Conservation (phyloP, 441 rosid genomes). For the Francoa sonchifolia region DNA sequence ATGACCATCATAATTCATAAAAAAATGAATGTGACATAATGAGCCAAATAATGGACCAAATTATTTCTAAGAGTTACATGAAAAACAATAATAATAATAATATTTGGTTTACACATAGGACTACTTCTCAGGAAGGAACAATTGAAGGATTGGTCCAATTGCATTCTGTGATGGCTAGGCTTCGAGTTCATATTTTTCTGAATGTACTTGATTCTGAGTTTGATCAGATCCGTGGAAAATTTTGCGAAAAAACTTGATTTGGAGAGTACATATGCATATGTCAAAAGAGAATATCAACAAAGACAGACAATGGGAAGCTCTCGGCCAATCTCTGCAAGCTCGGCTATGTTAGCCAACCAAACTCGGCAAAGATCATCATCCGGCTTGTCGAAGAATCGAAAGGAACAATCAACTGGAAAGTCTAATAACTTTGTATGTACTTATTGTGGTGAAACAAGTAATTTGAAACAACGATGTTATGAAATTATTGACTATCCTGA, state of each 20-base stretch:
- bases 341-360: neutral
- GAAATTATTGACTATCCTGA: constrained; percentile 7
- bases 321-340: neutral
- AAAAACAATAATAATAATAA: no score
- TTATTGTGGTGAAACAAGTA: constrained; percentile 4
- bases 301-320: neutral
- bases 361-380: neutral
- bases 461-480: neutral
- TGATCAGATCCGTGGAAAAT: neutral
- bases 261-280: neutral
- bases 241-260: neutral
- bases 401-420: neutral
- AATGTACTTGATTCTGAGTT: neutral
- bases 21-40: no score
- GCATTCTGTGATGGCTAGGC: no score
- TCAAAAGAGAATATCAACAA: neutral
- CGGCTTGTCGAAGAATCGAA: neutral
- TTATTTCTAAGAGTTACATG: no score
- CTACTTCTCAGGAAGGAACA: no score
- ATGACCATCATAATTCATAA: no score
- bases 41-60: no score
- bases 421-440: neutral
- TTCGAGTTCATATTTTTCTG: neutral
- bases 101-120: no score
- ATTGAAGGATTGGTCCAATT: no score